Evolutionary conservation across 208 protist genomes (phyloP), one percentile per base, ranked within the genome.

Genomic region (Leishmania martiniquensis): DNA sequence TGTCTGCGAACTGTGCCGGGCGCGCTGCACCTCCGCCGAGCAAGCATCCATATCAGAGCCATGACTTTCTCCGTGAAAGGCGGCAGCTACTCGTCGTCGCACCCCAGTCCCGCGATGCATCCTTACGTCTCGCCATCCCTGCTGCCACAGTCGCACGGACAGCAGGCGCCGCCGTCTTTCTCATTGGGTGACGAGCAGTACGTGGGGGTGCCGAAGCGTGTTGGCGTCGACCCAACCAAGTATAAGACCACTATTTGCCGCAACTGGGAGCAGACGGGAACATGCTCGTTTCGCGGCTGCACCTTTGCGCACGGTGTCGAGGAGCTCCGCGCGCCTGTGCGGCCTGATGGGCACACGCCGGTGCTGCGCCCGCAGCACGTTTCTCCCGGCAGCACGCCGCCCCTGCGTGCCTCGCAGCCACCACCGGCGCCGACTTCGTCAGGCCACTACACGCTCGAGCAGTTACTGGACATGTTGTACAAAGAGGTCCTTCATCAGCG

Each of bases 171-270:
- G 67, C 89, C 87, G 25, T 83, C 84, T 3, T 90, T 94, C 71
- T 90, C 90, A 22, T 78, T 91, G 4, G 86, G 85, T 25, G 83
- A 91, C 42, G 71, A 82, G 51, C 76, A 86, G 59, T 84, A 77
- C 57, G 79, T 85, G 25, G 79, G 65, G 0, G 67, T 73, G 13
- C 73, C 79, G n/a, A 91, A 93, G 74, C 87, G 87, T 47, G 68
- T 85, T 4, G 89, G 91, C n/a, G 90, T 89, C 1, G 88, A 94
- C 71, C 91, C 89, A 0, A 90, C 87, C 68, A 93, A 92, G 76
- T 97, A 95, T 85, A 95, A 97, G 76, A 97, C 91, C 17, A 93
- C 85, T 25, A 95, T 97, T 65, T 96, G 92, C 76, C 87, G 92
- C 37, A 96, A 96, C 82, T 96, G 89, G 91, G 86, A 90, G 75